Conservation (phyloP, 106 monocot species). For the Vanilla planifolia region DNA sequence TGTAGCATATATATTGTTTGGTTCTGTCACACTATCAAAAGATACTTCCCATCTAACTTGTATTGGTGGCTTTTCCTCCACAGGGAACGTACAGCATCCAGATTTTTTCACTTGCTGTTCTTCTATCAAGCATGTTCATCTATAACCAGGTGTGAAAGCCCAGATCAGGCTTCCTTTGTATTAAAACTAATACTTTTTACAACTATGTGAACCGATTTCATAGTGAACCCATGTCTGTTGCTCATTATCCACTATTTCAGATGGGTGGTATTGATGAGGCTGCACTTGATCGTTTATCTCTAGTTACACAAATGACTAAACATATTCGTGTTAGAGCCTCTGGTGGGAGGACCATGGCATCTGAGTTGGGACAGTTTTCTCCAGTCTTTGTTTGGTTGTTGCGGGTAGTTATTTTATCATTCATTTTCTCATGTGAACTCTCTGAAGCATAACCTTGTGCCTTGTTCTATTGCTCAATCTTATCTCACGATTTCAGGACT, state of each 20-base stretch:
- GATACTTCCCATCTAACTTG: neutral
- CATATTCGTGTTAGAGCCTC: constrained; percentile 93
- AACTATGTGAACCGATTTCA: neutral
- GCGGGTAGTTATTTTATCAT: constrained; percentile 17
- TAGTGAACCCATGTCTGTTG: neutral
- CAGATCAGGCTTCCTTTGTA: neutral
- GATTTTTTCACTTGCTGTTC: constrained; percentile 89
- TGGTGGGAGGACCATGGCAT: constrained; percentile 54
- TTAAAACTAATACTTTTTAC: neutral
- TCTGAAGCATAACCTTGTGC: neutral
- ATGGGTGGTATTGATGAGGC: constrained; percentile 99
- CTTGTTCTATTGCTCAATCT: neutral
- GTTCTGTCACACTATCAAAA: too few species aligned
- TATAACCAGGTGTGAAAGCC: constrained; percentile 74
- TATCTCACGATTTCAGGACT: constrained; percentile 29
- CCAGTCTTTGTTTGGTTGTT: constrained; percentile 75
- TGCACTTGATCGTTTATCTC: constrained; percentile 90
- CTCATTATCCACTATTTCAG: constrained; percentile 16
- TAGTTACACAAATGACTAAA: constrained; percentile 73
- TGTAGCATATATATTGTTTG: too few species aligned
- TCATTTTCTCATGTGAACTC: neutral
- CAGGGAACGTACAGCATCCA: constrained; percentile 98
- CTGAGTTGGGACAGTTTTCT: constrained; percentile 72
- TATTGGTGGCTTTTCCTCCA: neutral
- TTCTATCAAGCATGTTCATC: constrained; percentile 94